Conservation (phyloP, 2,329 filamentous ascomycete species). For the Botrytis fragariae region DNA sequence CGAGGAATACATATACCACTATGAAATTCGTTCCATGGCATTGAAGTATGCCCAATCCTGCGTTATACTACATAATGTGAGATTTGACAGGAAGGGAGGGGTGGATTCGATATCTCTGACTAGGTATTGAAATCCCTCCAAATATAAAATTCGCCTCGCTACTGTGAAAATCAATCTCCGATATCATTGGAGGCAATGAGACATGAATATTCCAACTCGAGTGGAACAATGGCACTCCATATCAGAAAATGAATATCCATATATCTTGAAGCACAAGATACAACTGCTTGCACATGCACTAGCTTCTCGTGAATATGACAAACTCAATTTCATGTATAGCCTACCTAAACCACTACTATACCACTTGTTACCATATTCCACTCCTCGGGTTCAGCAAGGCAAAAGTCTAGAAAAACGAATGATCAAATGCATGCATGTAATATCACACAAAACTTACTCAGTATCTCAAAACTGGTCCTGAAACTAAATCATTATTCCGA, state of each 20-base stretch:
- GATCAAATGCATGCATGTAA: not conserved
- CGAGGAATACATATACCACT: not conserved
- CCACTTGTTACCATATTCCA: not conserved
- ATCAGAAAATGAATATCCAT: not conserved
- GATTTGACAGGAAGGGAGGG: not conserved
- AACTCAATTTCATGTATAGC: not conserved
- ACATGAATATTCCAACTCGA: not conserved
- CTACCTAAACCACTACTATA: not conserved
- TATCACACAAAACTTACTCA: too few species aligned
- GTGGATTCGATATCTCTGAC: not conserved
- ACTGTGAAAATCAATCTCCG: not conserved
- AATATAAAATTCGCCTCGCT: not conserved
- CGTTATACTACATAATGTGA: not conserved
- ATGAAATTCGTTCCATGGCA: not conserved
- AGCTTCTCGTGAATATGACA: not conserved
- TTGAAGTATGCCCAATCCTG: not conserved
- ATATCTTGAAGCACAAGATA: not conserved
- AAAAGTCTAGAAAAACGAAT: not conserved
- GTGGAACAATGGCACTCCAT: not conserved
- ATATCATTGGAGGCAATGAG: not conserved
- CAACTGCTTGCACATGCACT: not conserved
- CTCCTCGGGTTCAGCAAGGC: not conserved
- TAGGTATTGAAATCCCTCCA: not conserved
- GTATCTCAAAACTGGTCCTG: not conserved
- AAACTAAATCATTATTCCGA: not conserved